Conservation (phyloP, 179 eudicot genomes). For the Spinacia oleracea region DNA sequence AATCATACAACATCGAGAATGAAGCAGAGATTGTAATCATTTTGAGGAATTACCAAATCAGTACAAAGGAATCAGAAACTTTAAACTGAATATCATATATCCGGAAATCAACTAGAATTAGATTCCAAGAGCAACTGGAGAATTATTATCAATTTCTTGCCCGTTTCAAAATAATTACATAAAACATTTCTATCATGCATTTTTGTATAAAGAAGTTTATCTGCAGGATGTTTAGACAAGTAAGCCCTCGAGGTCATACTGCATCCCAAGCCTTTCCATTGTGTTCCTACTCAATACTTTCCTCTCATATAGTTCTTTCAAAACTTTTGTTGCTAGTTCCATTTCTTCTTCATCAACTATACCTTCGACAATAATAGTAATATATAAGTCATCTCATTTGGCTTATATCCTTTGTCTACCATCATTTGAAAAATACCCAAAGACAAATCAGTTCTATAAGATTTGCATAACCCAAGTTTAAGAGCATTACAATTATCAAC, state of each 20-base stretch:
- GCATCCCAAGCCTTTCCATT: conserved; percentile 71
- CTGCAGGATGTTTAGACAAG: conserved; percentile 14
- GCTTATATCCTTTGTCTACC: conserved; percentile 67
- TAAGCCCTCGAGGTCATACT: conserved; percentile 59
- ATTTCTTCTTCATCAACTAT: conserved; percentile 55
- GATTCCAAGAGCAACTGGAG: background rate
- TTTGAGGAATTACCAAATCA: background rate
- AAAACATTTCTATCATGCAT: background rate
- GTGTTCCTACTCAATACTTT: conserved; percentile 54
- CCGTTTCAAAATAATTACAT: conserved; percentile 7
- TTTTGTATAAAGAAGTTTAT: background rate
- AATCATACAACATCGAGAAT: background rate
- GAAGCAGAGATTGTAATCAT: background rate
- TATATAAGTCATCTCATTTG: conserved; percentile 74
- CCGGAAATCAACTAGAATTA: background rate
- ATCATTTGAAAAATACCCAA: conserved; percentile 61
- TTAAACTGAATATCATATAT: background rate
- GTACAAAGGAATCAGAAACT: background rate
- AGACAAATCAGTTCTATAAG: conserved; percentile 62
- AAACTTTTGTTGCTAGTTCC: conserved; percentile 53
- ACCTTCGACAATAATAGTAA: conserved; percentile 77
- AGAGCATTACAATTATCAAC: conserved; percentile 74
- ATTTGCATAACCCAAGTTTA: conserved; percentile 73
- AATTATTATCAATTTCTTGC: background rate
- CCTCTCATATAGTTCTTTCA: conserved; percentile 51